Evolutionary conservation across 2,329 filamentous ascomycete genomes (phyloP).

Genomic region (Pyrenochaeta sp.): DNA sequence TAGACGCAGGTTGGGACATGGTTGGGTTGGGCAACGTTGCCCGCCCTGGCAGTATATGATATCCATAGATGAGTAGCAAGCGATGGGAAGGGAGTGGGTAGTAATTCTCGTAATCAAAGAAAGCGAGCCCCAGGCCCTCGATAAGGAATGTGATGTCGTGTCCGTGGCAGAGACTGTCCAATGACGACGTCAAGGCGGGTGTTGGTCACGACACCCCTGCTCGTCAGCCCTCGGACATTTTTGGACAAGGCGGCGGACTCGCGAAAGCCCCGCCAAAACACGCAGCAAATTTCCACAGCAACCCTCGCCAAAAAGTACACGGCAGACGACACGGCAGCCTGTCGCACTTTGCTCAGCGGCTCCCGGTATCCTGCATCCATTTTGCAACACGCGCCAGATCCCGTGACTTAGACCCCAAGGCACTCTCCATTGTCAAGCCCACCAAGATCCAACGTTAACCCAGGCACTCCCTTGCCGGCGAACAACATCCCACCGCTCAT

Average conservation of each 20-base stretch:
- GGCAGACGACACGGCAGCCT: constrained; percentile 6
- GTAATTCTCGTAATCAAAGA: too few relatives aligned
- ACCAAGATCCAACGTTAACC: not conserved
- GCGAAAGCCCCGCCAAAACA: constrained; percentile 28
- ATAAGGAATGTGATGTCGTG: not conserved
- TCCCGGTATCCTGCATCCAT: constrained; percentile 1
- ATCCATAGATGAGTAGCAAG: not conserved
- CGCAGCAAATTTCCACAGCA: constrained; percentile 23
- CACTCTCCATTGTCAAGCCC: not conserved
- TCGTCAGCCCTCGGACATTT: constrained; percentile 15
- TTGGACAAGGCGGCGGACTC: constrained; percentile 17
- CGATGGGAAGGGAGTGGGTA: not conserved
- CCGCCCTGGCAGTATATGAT: not conserved
- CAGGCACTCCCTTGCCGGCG: constrained; percentile 10
- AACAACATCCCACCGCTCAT: constrained; percentile 13
- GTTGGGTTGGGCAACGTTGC: not conserved
- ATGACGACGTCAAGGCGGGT: constrained; percentile 10
- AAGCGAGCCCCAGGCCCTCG: not conserved
- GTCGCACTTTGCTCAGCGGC: not conserved
- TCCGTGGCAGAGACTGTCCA: constrained; percentile 1
- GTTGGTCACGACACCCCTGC: constrained; percentile 13
- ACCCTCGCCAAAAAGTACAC: constrained; percentile 6
- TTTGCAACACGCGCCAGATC: not conserved
- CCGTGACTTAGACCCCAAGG: not conserved
- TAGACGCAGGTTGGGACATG: not conserved